These are phyloP conservation scores for Pseudogymnoascus sp. DNA, from an alignment of 2,329 filamentous ascomycete species.

Conservation along the genomic window DNA sequence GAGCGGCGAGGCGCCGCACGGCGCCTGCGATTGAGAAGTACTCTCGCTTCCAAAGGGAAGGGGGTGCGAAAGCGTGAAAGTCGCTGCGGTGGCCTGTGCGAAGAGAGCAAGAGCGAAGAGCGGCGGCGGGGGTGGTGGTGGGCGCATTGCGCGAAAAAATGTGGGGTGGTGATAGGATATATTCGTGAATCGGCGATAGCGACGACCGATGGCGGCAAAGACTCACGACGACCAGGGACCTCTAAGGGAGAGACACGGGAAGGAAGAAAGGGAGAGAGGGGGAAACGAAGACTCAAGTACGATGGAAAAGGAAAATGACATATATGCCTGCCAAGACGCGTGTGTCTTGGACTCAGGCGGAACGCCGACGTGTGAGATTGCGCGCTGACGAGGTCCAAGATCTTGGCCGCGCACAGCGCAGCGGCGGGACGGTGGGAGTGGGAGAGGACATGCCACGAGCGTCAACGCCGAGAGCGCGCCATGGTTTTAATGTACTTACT, in stretches of 20 bases:
- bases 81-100: neutral
- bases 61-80: neutral
- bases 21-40: neutral
- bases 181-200: neutral
- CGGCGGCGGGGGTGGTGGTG: neutral
- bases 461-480: neutral
- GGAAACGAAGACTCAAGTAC: neutral
- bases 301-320: neutral
- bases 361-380: neutral
- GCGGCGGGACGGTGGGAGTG: neutral
- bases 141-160: neutral
- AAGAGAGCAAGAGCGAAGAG: neutral
- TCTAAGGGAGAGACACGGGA: neutral
- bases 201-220: neutral
- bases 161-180: too few species aligned
- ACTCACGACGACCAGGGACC: neutral
- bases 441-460: neutral
- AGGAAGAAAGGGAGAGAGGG: too few species aligned
- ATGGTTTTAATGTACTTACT: neutral
- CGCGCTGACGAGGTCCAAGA: constrained; percentile 1
- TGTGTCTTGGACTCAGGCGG: neutral
- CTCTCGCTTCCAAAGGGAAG: neutral
- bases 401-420: neutral
- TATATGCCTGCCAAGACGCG: neutral
- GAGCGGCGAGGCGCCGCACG: neutral